Evolutionary conservation across 768 basidiomycete genomes (phyloP).

Genomic region (Kondoa malvinella): DNA sequence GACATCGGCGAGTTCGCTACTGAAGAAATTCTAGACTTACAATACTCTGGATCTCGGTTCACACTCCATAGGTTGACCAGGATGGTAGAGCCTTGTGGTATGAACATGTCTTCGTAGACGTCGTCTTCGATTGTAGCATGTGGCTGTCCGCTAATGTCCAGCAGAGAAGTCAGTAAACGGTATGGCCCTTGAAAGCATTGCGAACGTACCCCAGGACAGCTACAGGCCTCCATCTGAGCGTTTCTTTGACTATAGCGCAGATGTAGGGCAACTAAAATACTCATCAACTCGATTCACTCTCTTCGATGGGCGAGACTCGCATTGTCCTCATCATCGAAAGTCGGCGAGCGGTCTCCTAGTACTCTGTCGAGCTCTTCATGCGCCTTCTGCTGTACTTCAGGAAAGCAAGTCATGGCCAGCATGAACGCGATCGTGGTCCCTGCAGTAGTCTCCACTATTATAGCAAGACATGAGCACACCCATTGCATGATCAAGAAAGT

Average conservation of each 20-base stretch:
- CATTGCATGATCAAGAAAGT: too few species aligned
- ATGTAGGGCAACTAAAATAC: slow-evolving; percentile 10
- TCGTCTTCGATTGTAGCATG: background rate
- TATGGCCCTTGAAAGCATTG: too few species aligned
- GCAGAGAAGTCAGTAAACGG: too few species aligned
- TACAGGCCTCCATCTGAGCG: slow-evolving; percentile 16
- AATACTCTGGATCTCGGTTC: background rate
- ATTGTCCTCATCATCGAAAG: slow-evolving; percentile 4
- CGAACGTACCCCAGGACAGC: slow-evolving; percentile 4
- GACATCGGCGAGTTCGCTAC: too few species aligned
- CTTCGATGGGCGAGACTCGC: background rate
- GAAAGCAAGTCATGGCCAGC: slow-evolving; percentile 2
- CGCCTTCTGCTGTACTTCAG: background rate
- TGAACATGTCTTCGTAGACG: background rate
- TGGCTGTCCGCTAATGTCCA: background rate
- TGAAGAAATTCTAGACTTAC: too few species aligned
- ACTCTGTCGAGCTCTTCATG: slow-evolving; percentile 11
- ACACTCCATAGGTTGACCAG: background rate
- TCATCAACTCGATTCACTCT: background rate
- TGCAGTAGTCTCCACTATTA: background rate
- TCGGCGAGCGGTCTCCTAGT: slow-evolving; percentile 6
- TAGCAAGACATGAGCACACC: too few species aligned
- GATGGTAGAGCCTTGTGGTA: background rate
- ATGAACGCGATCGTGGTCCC: background rate
- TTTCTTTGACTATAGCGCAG: slow-evolving; percentile 11